Evolutionary conservation across 345 rosid genomes (phyloP), one percentile per base, ranked within the genome.

Genomic region (Lepidium didymum): DNA sequence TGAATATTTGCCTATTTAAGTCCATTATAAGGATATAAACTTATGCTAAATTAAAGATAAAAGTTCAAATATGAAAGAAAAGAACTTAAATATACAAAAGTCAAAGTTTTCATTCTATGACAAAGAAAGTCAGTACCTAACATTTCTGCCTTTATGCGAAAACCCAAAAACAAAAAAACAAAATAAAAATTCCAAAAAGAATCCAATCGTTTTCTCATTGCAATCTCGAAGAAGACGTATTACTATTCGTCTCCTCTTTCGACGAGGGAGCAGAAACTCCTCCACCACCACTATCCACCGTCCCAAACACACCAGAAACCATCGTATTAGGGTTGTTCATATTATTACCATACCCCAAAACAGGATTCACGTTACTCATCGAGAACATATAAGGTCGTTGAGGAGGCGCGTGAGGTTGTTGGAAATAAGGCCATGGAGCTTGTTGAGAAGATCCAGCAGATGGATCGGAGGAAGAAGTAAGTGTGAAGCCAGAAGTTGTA

Each of bases 111-210:
- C 78, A 62, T 75, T 46, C 78, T 55, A 62, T 53, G 74, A 55
- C 69, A 62, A 75, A 68, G 69, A 68, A 74, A 68, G 78, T 75
- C 78, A 75, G 78, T 68, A 75, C 78, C 78, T 75, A 75, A 75
- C 78, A 75, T 75, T 68, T 75, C 64, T 68, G 69, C 78, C 74
- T 75, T 68, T 75, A 75, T 62, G 68, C 73, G 68, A 66, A 66
- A 73, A 53, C 61, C 42, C 23, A 41, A 14, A 10, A 42, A 65
- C 6, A 10, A 7, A 52, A 4, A 34, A 23, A 52, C 7, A 47
- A 50, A n/a, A n/a, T n/a, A 50, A 8, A 40, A 31, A n/a, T 44
- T 15, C 33, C 34, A 40, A 57, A 70, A 74, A 68, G 57, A 61
- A 74, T 68, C 69, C 45, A 67, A 62, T 75, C 78, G 74, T 63